A percentile compares a stretch with the other conserved stretches of the same genome.
Evolutionary conservation across 352 stramenopile species (phyloP).

Genomic region (Phytophthora pistaciae): DNA sequence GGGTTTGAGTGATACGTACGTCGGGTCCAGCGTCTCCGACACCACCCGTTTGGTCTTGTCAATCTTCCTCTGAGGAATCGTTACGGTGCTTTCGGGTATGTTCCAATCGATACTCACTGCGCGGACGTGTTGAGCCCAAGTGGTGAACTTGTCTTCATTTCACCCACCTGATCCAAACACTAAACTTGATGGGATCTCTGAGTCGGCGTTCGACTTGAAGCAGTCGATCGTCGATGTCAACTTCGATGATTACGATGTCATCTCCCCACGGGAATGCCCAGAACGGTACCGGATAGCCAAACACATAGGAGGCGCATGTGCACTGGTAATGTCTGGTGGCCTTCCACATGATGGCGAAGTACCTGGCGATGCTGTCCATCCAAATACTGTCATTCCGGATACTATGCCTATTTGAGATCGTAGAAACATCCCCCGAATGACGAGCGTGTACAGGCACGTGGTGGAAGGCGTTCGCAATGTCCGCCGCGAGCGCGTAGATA

Average conservation of each 20-base stretch:
- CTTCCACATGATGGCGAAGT: neutral
- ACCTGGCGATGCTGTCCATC: neutral
- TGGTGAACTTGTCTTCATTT: neutral
- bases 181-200: neutral
- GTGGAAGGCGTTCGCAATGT: neutral
- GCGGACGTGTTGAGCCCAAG: neutral
- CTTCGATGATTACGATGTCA: neutral
- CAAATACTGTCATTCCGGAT: neutral
- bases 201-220: neutral
- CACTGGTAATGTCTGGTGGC: neutral
- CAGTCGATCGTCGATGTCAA: neutral
- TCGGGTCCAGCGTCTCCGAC: neutral
- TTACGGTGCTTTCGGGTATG: neutral
- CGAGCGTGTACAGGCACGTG: neutral
- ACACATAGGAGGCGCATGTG: neutral
- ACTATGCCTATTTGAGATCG: neutral
- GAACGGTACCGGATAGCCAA: neutral
- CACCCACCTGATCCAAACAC: neutral
- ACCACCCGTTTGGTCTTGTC: neutral
- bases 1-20: neutral
- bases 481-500: neutral
- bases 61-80: neutral
- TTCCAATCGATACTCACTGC: neutral
- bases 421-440: neutral
- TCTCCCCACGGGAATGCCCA: neutral